phyloP scores from a whole-genome alignment of 2,329 filamentous ascomycete genomes.

The Calonectria pteridis region DNA sequence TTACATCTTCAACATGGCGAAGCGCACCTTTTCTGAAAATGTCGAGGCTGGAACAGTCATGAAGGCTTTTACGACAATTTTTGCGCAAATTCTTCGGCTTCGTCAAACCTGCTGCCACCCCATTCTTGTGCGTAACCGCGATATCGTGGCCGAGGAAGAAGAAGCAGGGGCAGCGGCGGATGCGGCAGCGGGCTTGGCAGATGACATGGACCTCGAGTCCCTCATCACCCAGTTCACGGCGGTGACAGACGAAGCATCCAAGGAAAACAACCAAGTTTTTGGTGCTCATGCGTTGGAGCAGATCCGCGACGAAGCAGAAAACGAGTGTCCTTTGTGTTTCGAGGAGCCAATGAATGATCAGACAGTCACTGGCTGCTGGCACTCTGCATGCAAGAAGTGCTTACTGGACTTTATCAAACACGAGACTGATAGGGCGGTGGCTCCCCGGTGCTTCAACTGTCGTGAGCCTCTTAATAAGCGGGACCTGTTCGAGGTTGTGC shows the following conservation, averaged over 20 bases:
- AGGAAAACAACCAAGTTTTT: constrained; percentile 71
- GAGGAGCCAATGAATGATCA: constrained; percentile 97
- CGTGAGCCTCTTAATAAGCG: constrained; percentile 83
- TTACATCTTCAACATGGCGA: constrained; percentile 86
- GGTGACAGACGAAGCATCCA: constrained; percentile 71
- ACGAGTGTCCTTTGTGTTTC: constrained; percentile 93
- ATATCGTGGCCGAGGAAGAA: constrained; percentile 88
- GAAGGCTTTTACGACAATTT: constrained; percentile 97
- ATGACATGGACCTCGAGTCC: constrained; percentile 95
- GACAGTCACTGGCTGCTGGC: constrained; percentile 96
- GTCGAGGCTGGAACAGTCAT: constrained; percentile 92
- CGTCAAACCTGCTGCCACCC: constrained; percentile 97
- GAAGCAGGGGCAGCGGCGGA: constrained; percentile 82
- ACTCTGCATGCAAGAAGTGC: constrained; percentile 95
- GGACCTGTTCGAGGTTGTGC: constrained; percentile 93
- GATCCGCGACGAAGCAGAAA: constrained; percentile 88
- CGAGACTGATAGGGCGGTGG: constrained; percentile 79
- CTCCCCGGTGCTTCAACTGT: constrained; percentile 91
- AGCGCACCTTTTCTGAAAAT: constrained; percentile 86
- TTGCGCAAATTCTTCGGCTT: constrained; percentile 93
- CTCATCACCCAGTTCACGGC: constrained; percentile 88
- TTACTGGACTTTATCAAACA: constrained; percentile 91
- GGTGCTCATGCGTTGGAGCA: constrained; percentile 89
- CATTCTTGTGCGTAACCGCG: constrained; percentile 85
- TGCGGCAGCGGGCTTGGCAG: constrained; percentile 82